These are phyloP conservation scores for Amanita phalloides DNA, from an alignment of 768 basidiomycete genomes.

Conservation along the genomic window DNA sequence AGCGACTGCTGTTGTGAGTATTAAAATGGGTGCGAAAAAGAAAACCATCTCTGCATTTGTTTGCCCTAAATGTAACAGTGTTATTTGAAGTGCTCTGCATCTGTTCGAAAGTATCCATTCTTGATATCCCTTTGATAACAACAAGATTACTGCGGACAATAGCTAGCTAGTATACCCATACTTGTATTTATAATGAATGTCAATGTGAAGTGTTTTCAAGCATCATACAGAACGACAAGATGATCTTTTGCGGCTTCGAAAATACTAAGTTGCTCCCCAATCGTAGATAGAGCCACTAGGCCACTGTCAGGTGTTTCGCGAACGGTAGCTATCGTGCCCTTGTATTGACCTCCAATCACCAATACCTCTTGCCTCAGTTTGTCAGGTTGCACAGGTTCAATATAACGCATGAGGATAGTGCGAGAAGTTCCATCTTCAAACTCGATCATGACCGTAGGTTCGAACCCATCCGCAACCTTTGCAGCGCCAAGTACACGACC, in stretches of 20 bases:
- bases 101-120: background rate
- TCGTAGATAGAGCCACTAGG: slow-evolving; percentile 26
- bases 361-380: slow-evolving; percentile 36
- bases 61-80: slow-evolving; percentile 33
- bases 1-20: slow-evolving; percentile 12
- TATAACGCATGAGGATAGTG: slow-evolving; percentile 18
- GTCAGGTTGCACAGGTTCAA: slow-evolving; percentile 18
- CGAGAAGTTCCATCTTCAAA: slow-evolving; percentile 19
- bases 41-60: slow-evolving; percentile 18
- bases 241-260: slow-evolving; percentile 24
- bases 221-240: slow-evolving; percentile 21
- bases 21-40: slow-evolving; percentile 10
- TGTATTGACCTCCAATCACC: slow-evolving; percentile 31
- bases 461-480: slow-evolving; percentile 18
- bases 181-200: background rate
- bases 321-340: slow-evolving; percentile 35
- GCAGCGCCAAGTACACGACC: slow-evolving; percentile 23
- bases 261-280: slow-evolving; percentile 19
- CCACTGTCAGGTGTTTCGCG: slow-evolving; percentile 24
- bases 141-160: background rate
- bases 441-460: slow-evolving; percentile 25
- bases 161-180: slow-evolving; percentile 1
- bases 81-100: slow-evolving; percentile 21
- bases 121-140: background rate
- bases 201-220: background rate